These are phyloP conservation scores for Inonotus hispidus DNA, from an alignment of 1,284 basidiomycete genomes.

Conservation along the genomic window DNA sequence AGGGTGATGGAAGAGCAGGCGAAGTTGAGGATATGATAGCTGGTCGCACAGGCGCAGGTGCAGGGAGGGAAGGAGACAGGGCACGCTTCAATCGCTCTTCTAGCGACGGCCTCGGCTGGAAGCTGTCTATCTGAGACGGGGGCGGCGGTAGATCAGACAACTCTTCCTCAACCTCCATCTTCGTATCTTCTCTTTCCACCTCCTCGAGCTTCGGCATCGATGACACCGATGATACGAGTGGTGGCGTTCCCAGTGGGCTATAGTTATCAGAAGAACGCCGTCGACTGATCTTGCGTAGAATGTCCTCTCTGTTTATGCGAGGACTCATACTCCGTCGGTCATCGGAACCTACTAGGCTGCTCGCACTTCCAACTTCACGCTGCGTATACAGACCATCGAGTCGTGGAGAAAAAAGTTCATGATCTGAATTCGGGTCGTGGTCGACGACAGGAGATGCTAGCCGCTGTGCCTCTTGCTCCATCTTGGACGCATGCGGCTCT, in stretches of 20 bases:
- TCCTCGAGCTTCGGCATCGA: constrained; percentile 1
- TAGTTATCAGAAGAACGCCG: constrained; percentile 35
- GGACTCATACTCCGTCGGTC: constrained; percentile 29
- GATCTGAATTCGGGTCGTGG: neutral
- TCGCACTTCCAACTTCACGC: neutral
- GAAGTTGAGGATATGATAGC: neutral
- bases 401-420: neutral
- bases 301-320: constrained; percentile 48
- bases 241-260: neutral
- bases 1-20: neutral
- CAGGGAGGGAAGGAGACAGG: constrained; percentile 1
- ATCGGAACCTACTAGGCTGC: constrained; percentile 5
- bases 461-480: neutral
- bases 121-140: neutral
- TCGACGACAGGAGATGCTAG: neutral
- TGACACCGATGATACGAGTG: neutral
- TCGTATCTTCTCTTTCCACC: neutral
- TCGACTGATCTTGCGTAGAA: constrained; percentile 43
- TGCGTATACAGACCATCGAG: neutral
- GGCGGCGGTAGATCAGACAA: neutral
- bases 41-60: constrained; percentile 4
- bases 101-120: constrained; percentile 1
- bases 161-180: neutral
- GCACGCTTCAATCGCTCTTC: constrained; percentile 13
- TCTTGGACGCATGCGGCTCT: neutral